Evolutionary conservation across 2,329 filamentous ascomycete genomes (phyloP), one percentile per base, ranked within the genome.

Genomic region (Bimuria novae-zelandiae): DNA sequence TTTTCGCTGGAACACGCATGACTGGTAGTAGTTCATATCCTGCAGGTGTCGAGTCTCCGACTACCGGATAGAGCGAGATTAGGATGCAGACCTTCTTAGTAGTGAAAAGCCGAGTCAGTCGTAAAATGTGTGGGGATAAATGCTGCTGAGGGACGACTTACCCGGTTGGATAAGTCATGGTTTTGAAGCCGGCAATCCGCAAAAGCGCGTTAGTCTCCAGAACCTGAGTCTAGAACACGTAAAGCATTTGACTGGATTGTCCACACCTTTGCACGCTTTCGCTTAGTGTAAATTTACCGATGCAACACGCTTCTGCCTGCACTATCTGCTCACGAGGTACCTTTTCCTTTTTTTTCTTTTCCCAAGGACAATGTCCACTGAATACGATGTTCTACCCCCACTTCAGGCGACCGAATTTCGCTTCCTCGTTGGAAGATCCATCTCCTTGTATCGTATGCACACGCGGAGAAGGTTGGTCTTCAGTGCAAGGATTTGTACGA

Each of bases 141-240:
- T n/a, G n/a, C n/a, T n/a, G n/a, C n/a, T n/a, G n/a, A n/a, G n/a
- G n/a, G n/a, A n/a, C n/a, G n/a, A n/a, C n/a, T n/a, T n/a, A n/a
- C n/a, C n/a, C n/a, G n/a, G n/a, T n/a, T n/a, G n/a, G n/a, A 54
- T 54, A 61, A 60, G 59, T 55, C 57, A 55, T 63, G 59, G 59
- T 60, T 37, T 52, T 60, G 54, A 48, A 60, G 60, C 61, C 60
- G 64, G 58, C 51, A 61, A 59, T 48, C 64, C 62, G 60, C 57
- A 60, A 61, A 59, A 62, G 59, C 62, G 59, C 62, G 56, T 64
- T 57, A 58, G 48, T 55, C 59, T 70, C 63, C 59, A 61, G 51
- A 50, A 61, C 35, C 52, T 42, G 55, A 68, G 66, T 71, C 70
- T 72, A 71, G 70, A 72, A 69, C 68, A 59, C 53, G 57, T 56